These are phyloP conservation scores for Penicillium cosmopolitanum DNA, from an alignment of 495 filamentous ascomycete genomes.

Conservation along the genomic window DNA sequence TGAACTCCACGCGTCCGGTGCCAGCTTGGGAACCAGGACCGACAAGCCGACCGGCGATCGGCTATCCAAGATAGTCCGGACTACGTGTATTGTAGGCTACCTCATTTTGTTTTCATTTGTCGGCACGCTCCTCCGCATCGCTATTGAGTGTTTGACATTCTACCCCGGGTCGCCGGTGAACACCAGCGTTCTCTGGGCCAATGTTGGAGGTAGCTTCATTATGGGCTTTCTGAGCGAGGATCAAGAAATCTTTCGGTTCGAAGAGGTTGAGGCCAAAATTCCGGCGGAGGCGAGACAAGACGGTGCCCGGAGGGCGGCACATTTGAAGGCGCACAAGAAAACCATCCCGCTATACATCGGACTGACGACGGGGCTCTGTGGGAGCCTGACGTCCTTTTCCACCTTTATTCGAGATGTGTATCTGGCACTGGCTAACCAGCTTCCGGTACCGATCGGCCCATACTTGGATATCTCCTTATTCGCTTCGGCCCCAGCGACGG, in stretches of 20 bases:
- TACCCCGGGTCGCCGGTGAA: slow-evolving; percentile 57
- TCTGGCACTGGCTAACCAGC: slow-evolving; percentile 69
- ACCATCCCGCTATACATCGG: slow-evolving; percentile 81
- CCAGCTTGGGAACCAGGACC: not conserved
- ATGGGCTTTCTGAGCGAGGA: slow-evolving; percentile 89
- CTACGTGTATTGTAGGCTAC: slow-evolving; percentile 7
- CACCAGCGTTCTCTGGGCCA: slow-evolving; percentile 80
- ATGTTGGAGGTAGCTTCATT: slow-evolving; percentile 75
- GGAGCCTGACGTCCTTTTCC: slow-evolving; percentile 82
- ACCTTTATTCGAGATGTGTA: slow-evolving; percentile 78
- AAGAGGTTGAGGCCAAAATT: not conserved
- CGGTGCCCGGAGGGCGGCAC: slow-evolving; percentile 15
- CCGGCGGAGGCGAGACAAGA: slow-evolving; percentile 1
- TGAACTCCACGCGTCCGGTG: not conserved
- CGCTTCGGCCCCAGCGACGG: slow-evolving; percentile 44
- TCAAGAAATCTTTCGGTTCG: slow-evolving; percentile 63
- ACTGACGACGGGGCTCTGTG: slow-evolving; percentile 83
- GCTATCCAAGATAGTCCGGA: slow-evolving; percentile 1
- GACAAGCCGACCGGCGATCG: not conserved
- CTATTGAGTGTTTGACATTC: slow-evolving; percentile 12
- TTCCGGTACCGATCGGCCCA: slow-evolving; percentile 43
- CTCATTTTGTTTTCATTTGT: slow-evolving; percentile 12
- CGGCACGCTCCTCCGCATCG: slow-evolving; percentile 7
- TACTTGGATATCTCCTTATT: slow-evolving; percentile 21
- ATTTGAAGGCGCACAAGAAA: slow-evolving; percentile 59